A percentile compares a stretch with the other conserved stretches of the same genome.
phyloP scores from a whole-genome alignment of 345 rosid species.

The Eucalyptus curtisii region DNA sequence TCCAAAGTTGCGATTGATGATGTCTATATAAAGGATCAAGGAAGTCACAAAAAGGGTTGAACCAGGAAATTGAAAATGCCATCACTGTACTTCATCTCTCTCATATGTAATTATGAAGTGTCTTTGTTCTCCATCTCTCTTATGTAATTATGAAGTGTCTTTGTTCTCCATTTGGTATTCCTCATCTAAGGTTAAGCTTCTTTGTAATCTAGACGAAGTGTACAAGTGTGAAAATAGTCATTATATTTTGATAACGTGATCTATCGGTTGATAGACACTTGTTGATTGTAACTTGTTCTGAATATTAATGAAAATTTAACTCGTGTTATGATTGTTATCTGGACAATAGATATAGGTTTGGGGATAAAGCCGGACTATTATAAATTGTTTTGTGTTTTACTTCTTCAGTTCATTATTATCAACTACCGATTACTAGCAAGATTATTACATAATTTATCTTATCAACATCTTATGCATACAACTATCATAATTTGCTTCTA shows the following conservation, averaged over 20 bases:
- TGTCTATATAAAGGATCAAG: not conserved
- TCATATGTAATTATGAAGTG: not conserved
- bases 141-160: not conserved
- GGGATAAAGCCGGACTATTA: no score
- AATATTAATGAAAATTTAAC: no score
- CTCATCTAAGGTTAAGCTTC: not conserved
- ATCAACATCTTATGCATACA: not conserved
- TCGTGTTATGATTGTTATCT: fast-evolving
- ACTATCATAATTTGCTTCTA: not conserved
- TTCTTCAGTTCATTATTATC: fast-evolving
- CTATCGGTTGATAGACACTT: not conserved
- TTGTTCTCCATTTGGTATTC: not conserved
- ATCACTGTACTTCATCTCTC: not conserved
- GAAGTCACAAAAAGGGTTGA: not conserved
- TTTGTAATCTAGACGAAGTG: fast-evolving
- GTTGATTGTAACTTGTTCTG: not conserved
- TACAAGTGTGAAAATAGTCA: fast-evolving
- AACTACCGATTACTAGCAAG: not conserved
- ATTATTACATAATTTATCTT: no score
- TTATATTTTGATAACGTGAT: fast-evolving
- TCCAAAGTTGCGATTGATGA: no score
- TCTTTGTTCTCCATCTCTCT: not conserved
- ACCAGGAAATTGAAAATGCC: no score
- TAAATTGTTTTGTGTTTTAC: no score
- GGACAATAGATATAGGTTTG: fast-evolving